Evolutionary conservation across 2,329 filamentous ascomycete genomes (phyloP).

Genomic region (Colletotrichum sublineola): DNA sequence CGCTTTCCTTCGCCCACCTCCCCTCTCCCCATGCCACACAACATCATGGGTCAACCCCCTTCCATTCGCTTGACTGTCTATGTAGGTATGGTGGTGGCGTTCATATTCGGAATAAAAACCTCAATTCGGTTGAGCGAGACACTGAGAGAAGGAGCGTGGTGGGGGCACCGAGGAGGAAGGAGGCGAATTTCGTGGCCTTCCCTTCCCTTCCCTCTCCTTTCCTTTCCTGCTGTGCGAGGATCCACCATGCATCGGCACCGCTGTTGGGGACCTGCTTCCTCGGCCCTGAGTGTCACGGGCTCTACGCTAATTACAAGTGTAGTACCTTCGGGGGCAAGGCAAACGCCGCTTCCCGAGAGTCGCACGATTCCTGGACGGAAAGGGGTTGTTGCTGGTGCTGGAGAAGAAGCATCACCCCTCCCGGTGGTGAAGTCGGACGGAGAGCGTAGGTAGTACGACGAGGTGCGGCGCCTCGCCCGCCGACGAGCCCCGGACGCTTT

Average conservation of each 20-base stretch:
- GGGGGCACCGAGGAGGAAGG: constrained; percentile 5
- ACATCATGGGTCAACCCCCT: not conserved
- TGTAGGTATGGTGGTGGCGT: not conserved
- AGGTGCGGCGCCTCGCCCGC: constrained; percentile 1
- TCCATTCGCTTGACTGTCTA: not conserved
- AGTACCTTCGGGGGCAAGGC: not conserved
- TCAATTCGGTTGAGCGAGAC: constrained; percentile 28
- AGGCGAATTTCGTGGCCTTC: constrained; percentile 10
- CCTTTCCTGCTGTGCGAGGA: not conserved
- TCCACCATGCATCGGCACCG: not conserved
- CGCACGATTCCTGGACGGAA: not conserved
- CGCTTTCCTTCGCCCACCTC: not conserved
- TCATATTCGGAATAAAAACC: not conserved
- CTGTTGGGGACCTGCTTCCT: not conserved
- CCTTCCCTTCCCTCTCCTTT: not conserved
- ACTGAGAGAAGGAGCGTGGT: constrained; percentile 21
- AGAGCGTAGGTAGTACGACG: too few species aligned
- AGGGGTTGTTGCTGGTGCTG: not conserved
- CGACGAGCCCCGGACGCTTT: not conserved
- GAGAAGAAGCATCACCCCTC: not conserved
- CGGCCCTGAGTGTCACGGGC: not conserved
- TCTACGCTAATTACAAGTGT: not conserved
- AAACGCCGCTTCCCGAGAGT: not conserved
- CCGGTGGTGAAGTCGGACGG: not conserved
- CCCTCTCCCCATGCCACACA: not conserved